phyloP scores from a whole-genome alignment of 1,139 yeast species.

The Waltiozyma sp. region DNA sequence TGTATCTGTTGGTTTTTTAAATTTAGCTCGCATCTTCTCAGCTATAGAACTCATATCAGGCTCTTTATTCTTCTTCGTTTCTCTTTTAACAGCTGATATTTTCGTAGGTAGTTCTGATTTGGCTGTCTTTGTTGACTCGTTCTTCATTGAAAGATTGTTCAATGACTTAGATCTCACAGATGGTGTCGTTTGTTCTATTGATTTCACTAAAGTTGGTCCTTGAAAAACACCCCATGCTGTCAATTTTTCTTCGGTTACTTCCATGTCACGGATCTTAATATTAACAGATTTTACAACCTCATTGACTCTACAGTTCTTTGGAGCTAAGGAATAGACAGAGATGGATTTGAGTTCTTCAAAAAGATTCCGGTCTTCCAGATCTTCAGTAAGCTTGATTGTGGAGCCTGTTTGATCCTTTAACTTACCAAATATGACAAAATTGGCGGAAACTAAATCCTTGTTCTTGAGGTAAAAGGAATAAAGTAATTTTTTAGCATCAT shows the following conservation, averaged over 20 bases:
- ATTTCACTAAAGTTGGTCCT: slow-evolving; percentile 15
- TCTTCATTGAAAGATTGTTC: background rate
- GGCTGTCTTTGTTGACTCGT: too few species aligned
- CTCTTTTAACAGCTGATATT: background rate
- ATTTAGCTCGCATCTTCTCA: slow-evolving; percentile 10
- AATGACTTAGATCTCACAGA: background rate
- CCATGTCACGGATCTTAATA: slow-evolving; percentile 7
- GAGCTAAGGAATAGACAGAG: slow-evolving; percentile 17
- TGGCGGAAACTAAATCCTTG: slow-evolving; percentile 13
- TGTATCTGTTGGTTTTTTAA: slow-evolving; percentile 1
- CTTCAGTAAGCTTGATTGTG: slow-evolving; percentile 10
- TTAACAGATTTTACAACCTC: slow-evolving; percentile 13
- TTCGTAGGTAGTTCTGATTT: background rate
- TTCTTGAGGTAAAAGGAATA: slow-evolving; percentile 15
- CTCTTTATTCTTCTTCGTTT: slow-evolving; percentile 3
- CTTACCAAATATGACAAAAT: slow-evolving; percentile 18
- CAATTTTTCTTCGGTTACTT: slow-evolving; percentile 11
- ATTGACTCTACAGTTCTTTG: slow-evolving; percentile 9
- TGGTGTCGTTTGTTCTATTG: background rate
- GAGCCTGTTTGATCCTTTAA: slow-evolving; percentile 4
- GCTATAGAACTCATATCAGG: slow-evolving; percentile 14
- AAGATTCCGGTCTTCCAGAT: slow-evolving; percentile 9
- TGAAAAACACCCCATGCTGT: slow-evolving; percentile 20
- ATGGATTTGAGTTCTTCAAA: slow-evolving; percentile 15
- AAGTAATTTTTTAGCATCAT: slow-evolving; percentile 18